Evolutionary conservation across 306 rosid species (phyloP).

Genomic region (Cotoneaster glaucophyllus): DNA sequence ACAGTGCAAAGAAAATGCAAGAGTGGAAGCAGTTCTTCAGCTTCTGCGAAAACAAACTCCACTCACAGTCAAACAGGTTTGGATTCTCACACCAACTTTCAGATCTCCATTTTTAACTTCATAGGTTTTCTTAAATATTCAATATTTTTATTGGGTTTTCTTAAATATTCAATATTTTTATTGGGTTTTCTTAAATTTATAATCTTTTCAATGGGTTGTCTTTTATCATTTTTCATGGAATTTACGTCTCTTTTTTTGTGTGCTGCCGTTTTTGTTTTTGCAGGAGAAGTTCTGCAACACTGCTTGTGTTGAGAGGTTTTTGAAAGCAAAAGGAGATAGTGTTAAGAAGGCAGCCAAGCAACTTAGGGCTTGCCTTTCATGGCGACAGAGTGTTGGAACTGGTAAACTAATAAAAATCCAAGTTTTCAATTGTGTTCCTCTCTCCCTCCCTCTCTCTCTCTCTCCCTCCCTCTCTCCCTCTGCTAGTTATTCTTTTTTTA

Average conservation of each 20-base stretch:
- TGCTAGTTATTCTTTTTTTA: slow-evolving; percentile 11
- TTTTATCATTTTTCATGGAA: neutral
- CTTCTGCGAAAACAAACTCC: slow-evolving; percentile 78
- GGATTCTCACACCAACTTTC: neutral
- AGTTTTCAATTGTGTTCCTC: neutral
- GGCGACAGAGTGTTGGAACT: slow-evolving; percentile 80
- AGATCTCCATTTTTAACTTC: neutral
- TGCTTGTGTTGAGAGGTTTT: slow-evolving; percentile 75
- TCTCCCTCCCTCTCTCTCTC: too few species aligned
- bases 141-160: neutral
- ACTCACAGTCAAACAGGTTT: slow-evolving; percentile 75
- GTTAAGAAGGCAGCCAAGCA: slow-evolving; percentile 90
- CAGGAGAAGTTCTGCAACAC: slow-evolving; percentile 92
- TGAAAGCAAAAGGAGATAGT: slow-evolving; percentile 72
- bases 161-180: neutral
- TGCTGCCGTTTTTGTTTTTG: neutral
- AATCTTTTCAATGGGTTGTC: neutral
- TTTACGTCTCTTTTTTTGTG: neutral
- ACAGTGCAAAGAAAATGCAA: slow-evolving; percentile 14
- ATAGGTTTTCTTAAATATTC: neutral
- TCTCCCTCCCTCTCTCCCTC: neutral
- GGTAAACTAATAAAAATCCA: slow-evolving; percentile 27
- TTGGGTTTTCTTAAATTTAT: neutral
- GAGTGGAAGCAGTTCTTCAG: slow-evolving; percentile 70
- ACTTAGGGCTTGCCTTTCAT: slow-evolving; percentile 84